phyloP scores from a whole-genome alignment of 129 eudicot genomes.

The Helichrysum umbraculigerum region DNA sequence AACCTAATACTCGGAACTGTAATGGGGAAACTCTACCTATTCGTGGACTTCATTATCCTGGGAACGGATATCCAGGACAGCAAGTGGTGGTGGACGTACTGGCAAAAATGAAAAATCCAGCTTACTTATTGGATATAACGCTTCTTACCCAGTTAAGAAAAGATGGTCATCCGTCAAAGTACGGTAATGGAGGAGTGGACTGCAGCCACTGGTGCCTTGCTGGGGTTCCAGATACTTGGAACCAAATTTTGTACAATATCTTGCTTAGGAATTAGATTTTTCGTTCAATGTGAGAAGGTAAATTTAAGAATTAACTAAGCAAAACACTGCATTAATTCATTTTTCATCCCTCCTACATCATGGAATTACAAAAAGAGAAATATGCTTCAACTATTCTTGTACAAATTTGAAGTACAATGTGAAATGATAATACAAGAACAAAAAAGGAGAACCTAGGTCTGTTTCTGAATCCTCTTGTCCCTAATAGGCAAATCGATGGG shows the following conservation, averaged over 20 bases:
- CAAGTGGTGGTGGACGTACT: constrained; percentile 52
- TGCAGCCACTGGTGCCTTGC: constrained; percentile 97
- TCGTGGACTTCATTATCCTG: constrained; percentile 58
- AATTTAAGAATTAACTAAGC: constrained; percentile 5
- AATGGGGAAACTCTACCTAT: constrained; percentile 58
- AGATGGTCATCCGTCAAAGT: constrained; percentile 80
- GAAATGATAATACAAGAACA: constrained; percentile 14
- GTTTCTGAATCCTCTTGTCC: constrained; percentile 79
- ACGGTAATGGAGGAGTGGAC: constrained; percentile 44
- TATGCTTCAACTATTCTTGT: constrained; percentile 14
- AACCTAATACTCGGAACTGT: constrained; percentile 47
- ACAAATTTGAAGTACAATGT: constrained; percentile 11
- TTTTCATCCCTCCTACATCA: constrained; percentile 24
- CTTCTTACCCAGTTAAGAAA: constrained; percentile 73
- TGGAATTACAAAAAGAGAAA: constrained; percentile 25
- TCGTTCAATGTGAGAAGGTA: constrained; percentile 8
- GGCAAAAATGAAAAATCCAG: constrained; percentile 53
- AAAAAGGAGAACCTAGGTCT: constrained; percentile 35
- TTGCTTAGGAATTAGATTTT: constrained; percentile 34
- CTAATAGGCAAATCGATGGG: constrained; percentile 77
- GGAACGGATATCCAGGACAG: constrained; percentile 55
- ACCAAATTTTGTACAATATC: constrained; percentile 62
- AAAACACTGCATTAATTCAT: constrained; percentile 21
- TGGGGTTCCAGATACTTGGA: constrained; percentile 94
- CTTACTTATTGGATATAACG: constrained; percentile 59